Conservation (phyloP, 2,329 filamentous ascomycete species). For the Magnaporthiopsis poae region DNA sequence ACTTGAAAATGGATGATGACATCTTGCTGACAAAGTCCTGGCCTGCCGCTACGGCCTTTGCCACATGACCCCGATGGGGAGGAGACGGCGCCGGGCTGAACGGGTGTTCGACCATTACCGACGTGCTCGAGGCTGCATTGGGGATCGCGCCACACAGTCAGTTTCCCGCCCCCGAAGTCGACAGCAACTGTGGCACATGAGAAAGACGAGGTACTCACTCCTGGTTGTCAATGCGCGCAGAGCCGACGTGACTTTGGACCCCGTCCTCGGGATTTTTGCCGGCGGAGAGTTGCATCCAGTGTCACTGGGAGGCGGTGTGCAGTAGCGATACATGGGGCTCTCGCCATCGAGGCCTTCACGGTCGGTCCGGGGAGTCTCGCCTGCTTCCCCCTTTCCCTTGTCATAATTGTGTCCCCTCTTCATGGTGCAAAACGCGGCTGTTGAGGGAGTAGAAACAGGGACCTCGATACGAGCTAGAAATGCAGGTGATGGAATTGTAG, state of each 20-base stretch:
- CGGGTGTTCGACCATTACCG: conserved; percentile 13
- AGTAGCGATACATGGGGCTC: background rate
- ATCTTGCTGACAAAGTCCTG: conserved; percentile 23
- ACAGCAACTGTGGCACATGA: background rate
- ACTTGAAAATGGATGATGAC: conserved; percentile 29
- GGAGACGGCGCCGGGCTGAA: conserved; percentile 1
- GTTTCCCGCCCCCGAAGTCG: background rate
- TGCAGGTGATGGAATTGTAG: background rate
- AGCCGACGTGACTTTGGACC: conserved; percentile 32
- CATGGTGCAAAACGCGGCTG: background rate
- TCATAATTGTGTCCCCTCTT: background rate
- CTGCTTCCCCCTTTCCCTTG: background rate
- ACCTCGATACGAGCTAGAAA: background rate
- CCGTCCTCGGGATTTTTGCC: conserved; percentile 29
- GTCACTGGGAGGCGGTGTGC: background rate
- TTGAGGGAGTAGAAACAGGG: background rate
- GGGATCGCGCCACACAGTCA: background rate
- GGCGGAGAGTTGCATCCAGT: conserved; percentile 13
- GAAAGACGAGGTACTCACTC: conserved; percentile 14
- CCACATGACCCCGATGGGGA: background rate
- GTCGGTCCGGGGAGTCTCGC: too few relatives aligned
- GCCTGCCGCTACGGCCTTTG: conserved; percentile 8
- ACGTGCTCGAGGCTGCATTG: conserved; percentile 17
- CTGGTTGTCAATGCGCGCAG: conserved; percentile 33
- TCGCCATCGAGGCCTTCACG: background rate